These are phyloP conservation scores for Microsporum ferrugineum DNA, from an alignment of 2,329 filamentous ascomycete genomes.

Conservation along the genomic window DNA sequence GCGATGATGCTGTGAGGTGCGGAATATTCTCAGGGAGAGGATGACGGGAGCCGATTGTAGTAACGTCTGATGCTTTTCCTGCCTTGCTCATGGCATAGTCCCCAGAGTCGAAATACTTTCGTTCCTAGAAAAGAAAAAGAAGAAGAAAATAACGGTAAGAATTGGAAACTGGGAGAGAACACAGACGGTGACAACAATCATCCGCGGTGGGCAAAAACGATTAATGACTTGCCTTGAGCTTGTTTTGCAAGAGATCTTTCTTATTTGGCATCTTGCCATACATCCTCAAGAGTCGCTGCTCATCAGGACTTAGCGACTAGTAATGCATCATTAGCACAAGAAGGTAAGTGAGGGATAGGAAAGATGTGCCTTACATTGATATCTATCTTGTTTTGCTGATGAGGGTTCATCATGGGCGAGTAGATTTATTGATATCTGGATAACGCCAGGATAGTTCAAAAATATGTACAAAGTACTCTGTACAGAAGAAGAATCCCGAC, in stretches of 20 bases:
- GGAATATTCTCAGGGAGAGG: conserved; percentile 92
- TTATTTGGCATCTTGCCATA: conserved; percentile 97
- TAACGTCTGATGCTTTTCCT: conserved; percentile 88
- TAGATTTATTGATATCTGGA: no score
- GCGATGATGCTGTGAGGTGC: conserved; percentile 61
- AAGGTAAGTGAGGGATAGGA: neutral
- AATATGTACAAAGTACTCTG: neutral
- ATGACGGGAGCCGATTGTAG: conserved; percentile 86
- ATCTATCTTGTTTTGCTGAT: conserved; percentile 97
- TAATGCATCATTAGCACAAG: neutral
- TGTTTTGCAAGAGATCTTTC: conserved; percentile 93
- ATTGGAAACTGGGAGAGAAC: neutral
- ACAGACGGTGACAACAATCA: neutral
- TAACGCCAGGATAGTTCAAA: neutral
- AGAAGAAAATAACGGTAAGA: neutral
- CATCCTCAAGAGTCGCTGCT: conserved; percentile 90
- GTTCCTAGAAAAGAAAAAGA: conserved; percentile 46
- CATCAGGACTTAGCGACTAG: conserved; percentile 82
- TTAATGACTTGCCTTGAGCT: conserved; percentile 58
- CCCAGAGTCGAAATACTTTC: conserved; percentile 96
- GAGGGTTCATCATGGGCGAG: conserved; percentile 64
- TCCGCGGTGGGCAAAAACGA: neutral
- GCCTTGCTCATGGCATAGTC: conserved; percentile 96
- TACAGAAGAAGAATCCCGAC: no score
- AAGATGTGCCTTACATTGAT: conserved; percentile 59